A percentile compares a stretch with the other conserved stretches of the same genome.
Conservation (phyloP, 2,329 filamentous ascomycete genomes). For the Mycosphaerella sp. region DNA sequence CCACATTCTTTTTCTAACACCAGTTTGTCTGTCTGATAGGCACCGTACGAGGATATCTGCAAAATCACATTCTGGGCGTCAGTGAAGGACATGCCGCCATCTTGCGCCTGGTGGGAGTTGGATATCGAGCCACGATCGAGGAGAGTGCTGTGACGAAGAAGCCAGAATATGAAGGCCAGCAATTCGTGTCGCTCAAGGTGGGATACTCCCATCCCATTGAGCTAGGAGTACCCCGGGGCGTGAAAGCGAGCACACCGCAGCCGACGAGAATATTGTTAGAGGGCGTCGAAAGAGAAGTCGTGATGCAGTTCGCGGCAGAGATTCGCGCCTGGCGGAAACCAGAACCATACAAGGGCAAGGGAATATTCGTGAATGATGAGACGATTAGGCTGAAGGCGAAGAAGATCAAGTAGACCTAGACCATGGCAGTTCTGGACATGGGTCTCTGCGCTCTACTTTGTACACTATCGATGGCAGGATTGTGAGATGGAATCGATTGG, state of each 20-base stretch:
- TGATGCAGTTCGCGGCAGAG: constrained; percentile 85
- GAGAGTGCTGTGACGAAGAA: constrained; percentile 59
- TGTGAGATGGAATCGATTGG: not conserved
- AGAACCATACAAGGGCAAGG: constrained; percentile 99
- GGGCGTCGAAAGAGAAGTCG: constrained; percentile 74
- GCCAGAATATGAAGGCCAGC: constrained; percentile 69
- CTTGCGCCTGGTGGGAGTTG: constrained; percentile 86
- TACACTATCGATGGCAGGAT: not conserved
- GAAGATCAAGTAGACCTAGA: constrained; percentile 47
- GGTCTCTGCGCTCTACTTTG: not conserved
- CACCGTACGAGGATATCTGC: constrained; percentile 81
- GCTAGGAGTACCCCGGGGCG: constrained; percentile 70
- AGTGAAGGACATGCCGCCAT: constrained; percentile 95
- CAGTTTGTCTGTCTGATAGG: constrained; percentile 46
- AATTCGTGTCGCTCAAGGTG: constrained; percentile 89
- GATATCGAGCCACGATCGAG: constrained; percentile 86
- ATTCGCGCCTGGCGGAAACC: constrained; percentile 85
- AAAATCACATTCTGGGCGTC: constrained; percentile 86
- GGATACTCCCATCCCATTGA: constrained; percentile 96
- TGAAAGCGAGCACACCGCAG: constrained; percentile 81
- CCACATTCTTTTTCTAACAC: not conserved
- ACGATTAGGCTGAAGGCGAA: constrained; percentile 98
- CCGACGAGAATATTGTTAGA: constrained; percentile 88
- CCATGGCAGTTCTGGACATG: not conserved
- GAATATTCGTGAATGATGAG: constrained; percentile 96